Base-by-base conservation (phyloP, 305 asterid species). In the Petunia hybrid region DNA sequence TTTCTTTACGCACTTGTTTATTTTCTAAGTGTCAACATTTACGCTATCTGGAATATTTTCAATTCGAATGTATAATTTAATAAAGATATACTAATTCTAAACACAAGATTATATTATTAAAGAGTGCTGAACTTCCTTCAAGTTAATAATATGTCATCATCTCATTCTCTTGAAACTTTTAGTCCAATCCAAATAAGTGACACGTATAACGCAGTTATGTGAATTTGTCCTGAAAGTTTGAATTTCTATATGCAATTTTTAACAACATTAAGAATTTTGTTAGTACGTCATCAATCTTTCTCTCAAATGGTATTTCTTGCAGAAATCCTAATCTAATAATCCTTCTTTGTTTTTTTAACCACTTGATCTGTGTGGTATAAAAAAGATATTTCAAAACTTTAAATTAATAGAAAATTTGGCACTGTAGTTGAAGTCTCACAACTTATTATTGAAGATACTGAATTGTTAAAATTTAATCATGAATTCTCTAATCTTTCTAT, bases 111-210 rank as follows among this genome's bases (percentile, higher is more conserved):
- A 51, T 10, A 8, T 80, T 48, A 78, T 82, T 65, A 73, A 83
- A 89, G 31, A 22, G 31, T 22, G 31, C 87, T 89, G 95, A 90
- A 89, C 90, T 88, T 39, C 68, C 69, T 65, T 65, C 69, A 67
- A 82, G 12, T 51, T 51, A 51, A 51, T 51, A 9, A 51, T 22
- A 51, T 10, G 0, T 51, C 31, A 22, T 22, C 31, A 22, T 22
- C 31, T 22, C 31, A 22, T 22, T 22, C 31, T 22, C 31, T 22
- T 22, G 31, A 0, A 22, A 22, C 31, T 22, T 22, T 22, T 22
- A 22, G 31, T 22, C 31, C 31, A 22, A 22, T 22, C 31, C 31
- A 22, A 22, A 22, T 22, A 22, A 0, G 31, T 22, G 31, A 22
- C 31, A 22, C 31, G 31, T 22, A 22, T 22, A 22, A 22, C 31